These are phyloP conservation scores for Cochlearia excelsa DNA, from an alignment of 345 rosid genomes.

Conservation along the genomic window DNA sequence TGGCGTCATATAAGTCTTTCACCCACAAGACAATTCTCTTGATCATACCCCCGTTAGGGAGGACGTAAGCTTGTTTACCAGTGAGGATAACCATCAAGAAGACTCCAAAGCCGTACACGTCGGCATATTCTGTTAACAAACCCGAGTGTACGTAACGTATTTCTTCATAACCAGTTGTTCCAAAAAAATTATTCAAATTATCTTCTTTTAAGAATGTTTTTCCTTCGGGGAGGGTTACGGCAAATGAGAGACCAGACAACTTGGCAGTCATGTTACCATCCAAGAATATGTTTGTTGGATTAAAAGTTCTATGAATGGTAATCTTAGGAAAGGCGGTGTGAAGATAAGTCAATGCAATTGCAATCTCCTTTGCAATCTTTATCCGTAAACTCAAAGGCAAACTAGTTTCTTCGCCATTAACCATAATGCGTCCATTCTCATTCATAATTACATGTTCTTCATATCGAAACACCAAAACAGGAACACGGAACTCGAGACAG, in stretches of 20 bases:
- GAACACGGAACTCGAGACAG: conserved; percentile 13
- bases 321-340: conserved; percentile 12
- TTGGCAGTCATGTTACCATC: conserved; percentile 18
- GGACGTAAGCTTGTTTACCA: background rate
- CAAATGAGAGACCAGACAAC: background rate
- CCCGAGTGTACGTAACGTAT: background rate
- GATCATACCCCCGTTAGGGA: no score
- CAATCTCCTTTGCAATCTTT: conserved; percentile 20
- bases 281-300: conserved; percentile 11
- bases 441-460: conserved; percentile 9
- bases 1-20: background rate
- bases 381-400: conserved; percentile 10
- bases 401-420: background rate
- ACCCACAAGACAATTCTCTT: background rate
- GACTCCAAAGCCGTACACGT: conserved; percentile 18
- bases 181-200: background rate
- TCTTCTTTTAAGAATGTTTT: background rate
- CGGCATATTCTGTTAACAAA: conserved; percentile 5
- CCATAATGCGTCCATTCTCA: background rate
- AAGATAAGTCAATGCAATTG: conserved; percentile 21
- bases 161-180: background rate
- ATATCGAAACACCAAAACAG: conserved; percentile 9
- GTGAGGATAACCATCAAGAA: conserved; percentile 7
- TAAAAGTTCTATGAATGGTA: conserved; percentile 16
- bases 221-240: background rate